Base-by-base conservation (phyloP, 2,329 filamentous ascomycete species). In the Botryotinia calthae region DNA sequence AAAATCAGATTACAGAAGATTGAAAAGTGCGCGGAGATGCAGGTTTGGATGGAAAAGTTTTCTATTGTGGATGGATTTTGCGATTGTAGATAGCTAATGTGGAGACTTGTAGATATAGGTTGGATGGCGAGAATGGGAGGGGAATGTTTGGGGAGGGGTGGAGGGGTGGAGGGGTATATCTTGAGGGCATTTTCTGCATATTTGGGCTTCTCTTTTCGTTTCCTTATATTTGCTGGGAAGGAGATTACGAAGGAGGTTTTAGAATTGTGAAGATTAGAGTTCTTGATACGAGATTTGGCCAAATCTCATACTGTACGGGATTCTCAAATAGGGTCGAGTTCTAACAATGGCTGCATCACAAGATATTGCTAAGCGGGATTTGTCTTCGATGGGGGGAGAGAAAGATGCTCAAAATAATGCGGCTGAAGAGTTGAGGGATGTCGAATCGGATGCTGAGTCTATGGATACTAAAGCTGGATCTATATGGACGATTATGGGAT, bases 401-500 rank as follows among this genome's bases (percentile, higher is more conserved):
- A 71, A 58, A 22, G 14, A 65, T 44, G 28, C 2, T 4, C 40
- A 58, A 1, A 9, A 40, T 44, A 12, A 37, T 25, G 22, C n/a
- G n/a, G 44, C 46, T 9, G 37, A 22, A 20, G 70, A 65, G 18
- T n/a, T 25, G 25, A 44, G 70, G 28, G 70, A 65, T 58, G 37
- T 37, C 6, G 69, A 65, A 64, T 65, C 46, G n/a, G 70, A 71
- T 71, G 61, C 22, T 18, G 70, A 65, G 28, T 71, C 70, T 58
- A 22, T 48, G 20, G 25, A 51, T 10, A 34, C 61, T 6, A 65
- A 31, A 54, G 14, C 70, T 42, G 70, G 70, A 2, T 71, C 70
- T 9, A 65, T 71, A 44, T 71, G 70, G 70, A 71, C 70, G 7
- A 71, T 71, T 71, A 5, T 65, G 34, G 70, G 70, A 37, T 71